Evolutionary conservation across 257 asterid species (phyloP).

Genomic region (Penstemon eatonii): DNA sequence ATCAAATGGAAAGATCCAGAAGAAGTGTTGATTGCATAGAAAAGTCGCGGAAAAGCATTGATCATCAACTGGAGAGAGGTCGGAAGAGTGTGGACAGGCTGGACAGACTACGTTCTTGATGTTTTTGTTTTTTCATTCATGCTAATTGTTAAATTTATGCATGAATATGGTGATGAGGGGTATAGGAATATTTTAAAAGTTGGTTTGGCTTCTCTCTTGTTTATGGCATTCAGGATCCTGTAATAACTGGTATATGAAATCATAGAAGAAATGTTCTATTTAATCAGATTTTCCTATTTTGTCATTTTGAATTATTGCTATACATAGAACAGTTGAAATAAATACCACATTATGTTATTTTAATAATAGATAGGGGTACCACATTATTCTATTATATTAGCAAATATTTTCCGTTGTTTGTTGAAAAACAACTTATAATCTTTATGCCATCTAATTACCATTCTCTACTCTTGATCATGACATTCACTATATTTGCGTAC

Average conservation of each 20-base stretch:
- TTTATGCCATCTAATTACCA: too few relatives aligned
- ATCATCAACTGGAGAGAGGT: conserved; percentile 66
- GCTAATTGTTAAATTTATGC: conserved; percentile 37
- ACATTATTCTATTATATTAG: too few relatives aligned
- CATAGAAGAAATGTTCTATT: conserved; percentile 21
- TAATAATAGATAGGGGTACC: too few relatives aligned
- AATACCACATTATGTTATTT: too few relatives aligned
- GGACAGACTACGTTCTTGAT: conserved; percentile 65
- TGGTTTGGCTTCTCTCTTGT: conserved; percentile 26
- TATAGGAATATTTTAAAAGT: conserved; percentile 29
- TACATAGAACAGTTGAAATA: too few relatives aligned
- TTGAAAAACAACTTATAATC: too few relatives aligned
- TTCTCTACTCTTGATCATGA: too few relatives aligned
- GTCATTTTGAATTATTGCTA: not conserved
- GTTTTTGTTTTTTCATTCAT: conserved; percentile 14
- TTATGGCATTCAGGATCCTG: conserved; percentile 19
- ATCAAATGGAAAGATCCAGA: conserved; percentile 80
- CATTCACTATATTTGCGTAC: too few relatives aligned
- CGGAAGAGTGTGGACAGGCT: conserved; percentile 81
- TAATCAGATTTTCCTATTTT: not conserved
- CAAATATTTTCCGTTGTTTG: too few relatives aligned
- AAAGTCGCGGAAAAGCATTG: conserved; percentile 70
- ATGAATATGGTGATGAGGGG: conserved; percentile 40
- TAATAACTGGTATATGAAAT: conserved; percentile 24
- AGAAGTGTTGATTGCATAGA: conserved; percentile 83